Evolutionary conservation across 768 basidiomycete species (phyloP).

Genomic region (Pleurotus giganteus): DNA sequence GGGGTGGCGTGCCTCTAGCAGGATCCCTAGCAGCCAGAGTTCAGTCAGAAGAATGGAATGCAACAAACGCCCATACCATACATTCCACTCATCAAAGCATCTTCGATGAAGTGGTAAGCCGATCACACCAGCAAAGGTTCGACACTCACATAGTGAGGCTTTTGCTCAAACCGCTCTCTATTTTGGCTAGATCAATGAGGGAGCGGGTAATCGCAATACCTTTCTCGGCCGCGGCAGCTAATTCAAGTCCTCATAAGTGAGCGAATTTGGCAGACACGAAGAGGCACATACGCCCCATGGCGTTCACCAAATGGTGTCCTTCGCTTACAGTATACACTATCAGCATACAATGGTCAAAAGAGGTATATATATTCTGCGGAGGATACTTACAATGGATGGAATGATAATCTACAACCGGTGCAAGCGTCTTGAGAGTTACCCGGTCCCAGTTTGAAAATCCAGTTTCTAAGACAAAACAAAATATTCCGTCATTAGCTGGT

Average conservation of each 20-base stretch:
- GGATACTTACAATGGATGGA: slow-evolving; percentile 36
- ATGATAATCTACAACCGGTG: slow-evolving; percentile 50
- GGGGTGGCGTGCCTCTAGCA: no score
- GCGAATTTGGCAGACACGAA: not conserved
- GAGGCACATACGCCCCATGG: slow-evolving; percentile 42
- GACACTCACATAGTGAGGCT: slow-evolving; percentile 33
- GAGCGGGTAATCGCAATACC: slow-evolving; percentile 49
- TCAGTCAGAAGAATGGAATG: not conserved
- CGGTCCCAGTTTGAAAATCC: slow-evolving; percentile 43
- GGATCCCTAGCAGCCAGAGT: slow-evolving; percentile 31
- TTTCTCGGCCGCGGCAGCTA: slow-evolving; percentile 51
- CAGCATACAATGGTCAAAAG: not conserved
- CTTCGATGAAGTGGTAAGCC: slow-evolving; percentile 19
- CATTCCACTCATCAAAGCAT: slow-evolving; percentile 59
- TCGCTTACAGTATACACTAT: slow-evolving; percentile 40
- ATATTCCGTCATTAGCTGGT: slow-evolving; percentile 18
- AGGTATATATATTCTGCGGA: not conserved
- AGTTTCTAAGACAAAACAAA: slow-evolving; percentile 26
- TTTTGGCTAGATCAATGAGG: slow-evolving; percentile 50
- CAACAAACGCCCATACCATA: slow-evolving; percentile 31
- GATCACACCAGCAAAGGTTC: not conserved
- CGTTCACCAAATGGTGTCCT: slow-evolving; percentile 49
- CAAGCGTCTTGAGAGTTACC: slow-evolving; percentile 36
- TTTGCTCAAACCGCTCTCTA: slow-evolving; percentile 34
- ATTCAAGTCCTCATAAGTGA: not conserved